A percentile compares a stretch with the other conserved stretches of the same genome.
These are phyloP conservation scores for Leishmania lainsoni DNA, from an alignment of 208 protist species.

Conservation along the genomic window DNA sequence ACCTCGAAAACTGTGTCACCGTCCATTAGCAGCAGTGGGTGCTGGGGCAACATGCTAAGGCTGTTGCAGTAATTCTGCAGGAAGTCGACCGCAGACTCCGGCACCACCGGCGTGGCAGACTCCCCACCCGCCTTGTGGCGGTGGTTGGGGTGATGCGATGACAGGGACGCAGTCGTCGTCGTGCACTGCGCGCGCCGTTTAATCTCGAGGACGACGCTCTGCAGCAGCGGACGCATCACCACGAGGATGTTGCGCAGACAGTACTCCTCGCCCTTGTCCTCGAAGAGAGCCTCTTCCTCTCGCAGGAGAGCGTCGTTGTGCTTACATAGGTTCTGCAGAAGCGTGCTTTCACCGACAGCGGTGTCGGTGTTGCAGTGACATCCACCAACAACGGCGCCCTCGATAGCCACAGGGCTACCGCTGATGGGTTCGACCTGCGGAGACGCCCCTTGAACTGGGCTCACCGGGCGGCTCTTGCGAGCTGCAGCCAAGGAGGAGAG, in stretches of 20 bases:
- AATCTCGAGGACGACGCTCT: conserved; percentile 33
- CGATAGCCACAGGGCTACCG: background rate
- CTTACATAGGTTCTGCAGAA: conserved; percentile 16
- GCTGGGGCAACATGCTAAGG: conserved; percentile 32
- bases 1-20: conserved; percentile 40
- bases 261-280: conserved; percentile 33
- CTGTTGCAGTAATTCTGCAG: conserved; percentile 36
- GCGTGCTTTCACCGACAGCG: conserved; percentile 11
- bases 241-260: conserved; percentile 37
- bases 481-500: conserved; percentile 18
- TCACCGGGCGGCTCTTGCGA: conserved; percentile 20
- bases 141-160: background rate
- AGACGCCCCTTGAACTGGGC: background rate
- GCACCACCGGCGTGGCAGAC: conserved; percentile 10
- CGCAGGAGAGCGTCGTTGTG: conserved; percentile 22
- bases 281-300: conserved; percentile 31
- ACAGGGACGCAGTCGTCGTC: background rate
- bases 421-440: background rate
- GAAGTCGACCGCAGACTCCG: conserved; percentile 23
- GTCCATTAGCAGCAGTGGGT: conserved; percentile 50
- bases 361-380: background rate
- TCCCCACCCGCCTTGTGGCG: background rate
- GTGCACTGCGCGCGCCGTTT: conserved; percentile 18
- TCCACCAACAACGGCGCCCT: background rate
- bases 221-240: conserved; percentile 30